Conservation (phyloP, 208 protist genomes). For the Perkinsela sp. region DNA sequence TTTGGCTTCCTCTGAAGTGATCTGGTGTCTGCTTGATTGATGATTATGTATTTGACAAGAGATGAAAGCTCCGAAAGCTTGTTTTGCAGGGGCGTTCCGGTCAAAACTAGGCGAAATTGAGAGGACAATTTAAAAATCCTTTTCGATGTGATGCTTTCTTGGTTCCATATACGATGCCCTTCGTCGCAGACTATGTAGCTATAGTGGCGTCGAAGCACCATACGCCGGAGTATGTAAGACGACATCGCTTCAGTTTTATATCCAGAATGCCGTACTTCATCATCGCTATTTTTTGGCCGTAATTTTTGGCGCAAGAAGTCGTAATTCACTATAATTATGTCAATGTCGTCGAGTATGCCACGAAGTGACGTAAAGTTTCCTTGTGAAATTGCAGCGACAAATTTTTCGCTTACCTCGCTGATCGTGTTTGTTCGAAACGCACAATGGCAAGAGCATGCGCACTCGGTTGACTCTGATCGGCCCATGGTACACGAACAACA, state of each 20-base stretch:
- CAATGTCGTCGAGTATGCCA: neutral
- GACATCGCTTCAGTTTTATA: neutral
- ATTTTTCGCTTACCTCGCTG: neutral
- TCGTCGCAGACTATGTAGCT: slow-evolving; percentile 72
- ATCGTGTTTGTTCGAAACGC: neutral
- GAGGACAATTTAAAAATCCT: slow-evolving; percentile 1
- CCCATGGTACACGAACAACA: neutral
- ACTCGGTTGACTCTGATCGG: too few relatives aligned
- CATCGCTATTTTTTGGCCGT: neutral
- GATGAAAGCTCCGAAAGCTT: slow-evolving; percentile 74
- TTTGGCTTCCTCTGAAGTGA: too few relatives aligned
- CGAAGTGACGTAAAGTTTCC: neutral
- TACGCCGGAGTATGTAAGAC: neutral
- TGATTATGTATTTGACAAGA: slow-evolving; percentile 68
- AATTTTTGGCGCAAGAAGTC: neutral
- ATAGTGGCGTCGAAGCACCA: slow-evolving; percentile 7
- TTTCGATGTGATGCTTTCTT: slow-evolving; percentile 3
- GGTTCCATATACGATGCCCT: slow-evolving; percentile 26
- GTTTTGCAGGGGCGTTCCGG: slow-evolving; percentile 75
- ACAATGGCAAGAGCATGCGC: neutral
- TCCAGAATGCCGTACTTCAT: neutral
- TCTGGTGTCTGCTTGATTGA: too few relatives aligned
- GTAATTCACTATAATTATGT: neutral
- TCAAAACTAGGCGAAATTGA: slow-evolving; percentile 32
- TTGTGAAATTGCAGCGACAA: neutral